Percentiles rank a stretch among this genome's conserved stretches.
phyloP scores from a whole-genome alignment of 2,329 filamentous ascomycete species.

The Septoria linicola region DNA sequence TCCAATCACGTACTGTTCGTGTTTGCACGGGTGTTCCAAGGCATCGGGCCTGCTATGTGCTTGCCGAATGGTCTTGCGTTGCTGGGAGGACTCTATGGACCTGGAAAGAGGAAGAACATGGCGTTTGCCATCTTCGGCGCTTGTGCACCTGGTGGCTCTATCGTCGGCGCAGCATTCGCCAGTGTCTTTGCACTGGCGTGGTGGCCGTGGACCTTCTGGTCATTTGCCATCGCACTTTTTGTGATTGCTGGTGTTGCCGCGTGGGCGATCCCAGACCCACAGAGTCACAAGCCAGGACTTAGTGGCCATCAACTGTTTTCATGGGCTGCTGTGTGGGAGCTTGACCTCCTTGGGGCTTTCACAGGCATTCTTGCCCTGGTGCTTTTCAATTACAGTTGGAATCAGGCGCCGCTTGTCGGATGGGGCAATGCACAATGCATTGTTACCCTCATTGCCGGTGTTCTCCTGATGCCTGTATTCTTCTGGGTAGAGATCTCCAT shows the following conservation, averaged over 20 bases:
- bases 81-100: slow-evolving; percentile 36
- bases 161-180: slow-evolving; percentile 37
- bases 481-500: slow-evolving; percentile 31
- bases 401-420: slow-evolving; percentile 35
- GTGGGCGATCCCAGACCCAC: slow-evolving; percentile 30
- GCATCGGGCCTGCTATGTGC: slow-evolving; percentile 40
- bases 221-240: slow-evolving; percentile 22
- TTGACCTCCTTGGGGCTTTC: slow-evolving; percentile 32
- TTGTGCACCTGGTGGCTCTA: slow-evolving; percentile 37
- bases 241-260: slow-evolving; percentile 25
- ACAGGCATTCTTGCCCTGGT: slow-evolving; percentile 33
- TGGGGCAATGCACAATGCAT: slow-evolving; percentile 33
- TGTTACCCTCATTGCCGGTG: slow-evolving; percentile 29
- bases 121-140: slow-evolving; percentile 41
- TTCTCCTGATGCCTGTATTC: slow-evolving; percentile 32
- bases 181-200: slow-evolving; percentile 37
- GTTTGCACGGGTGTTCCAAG: slow-evolving; percentile 42
- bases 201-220: slow-evolving; percentile 35
- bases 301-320: slow-evolving; percentile 16
- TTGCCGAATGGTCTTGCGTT: slow-evolving; percentile 41
- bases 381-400: slow-evolving; percentile 36
- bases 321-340: slow-evolving; percentile 19
- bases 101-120: slow-evolving; percentile 41
- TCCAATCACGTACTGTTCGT: slow-evolving; percentile 36
- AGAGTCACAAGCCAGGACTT: slow-evolving; percentile 23